A percentile compares a stretch with the other conserved stretches of the same genome.
phyloP scores from a whole-genome alignment of 129 eudicot genomes.

The Chrysanthemum makinoi region DNA sequence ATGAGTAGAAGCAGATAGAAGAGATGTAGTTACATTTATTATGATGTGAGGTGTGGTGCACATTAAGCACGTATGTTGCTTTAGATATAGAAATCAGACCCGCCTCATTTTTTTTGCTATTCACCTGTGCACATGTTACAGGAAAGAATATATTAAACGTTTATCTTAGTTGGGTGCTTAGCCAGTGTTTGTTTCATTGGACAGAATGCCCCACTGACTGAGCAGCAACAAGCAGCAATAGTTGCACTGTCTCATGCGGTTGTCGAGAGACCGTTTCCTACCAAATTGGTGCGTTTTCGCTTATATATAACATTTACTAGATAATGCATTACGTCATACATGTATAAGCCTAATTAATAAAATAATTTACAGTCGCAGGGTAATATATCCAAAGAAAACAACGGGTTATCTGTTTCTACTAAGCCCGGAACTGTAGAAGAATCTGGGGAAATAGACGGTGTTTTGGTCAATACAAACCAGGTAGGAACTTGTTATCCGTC shows the following conservation, averaged over 20 bases:
- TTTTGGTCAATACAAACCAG: constrained; percentile 90
- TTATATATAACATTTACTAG: constrained; percentile 1
- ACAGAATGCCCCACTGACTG: constrained; percentile 94
- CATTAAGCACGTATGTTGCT: background rate
- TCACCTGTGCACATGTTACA: constrained; percentile 2
- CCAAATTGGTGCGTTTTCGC: constrained; percentile 55
- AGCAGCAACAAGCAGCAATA: constrained; percentile 94
- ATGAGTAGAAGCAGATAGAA: constrained; percentile 5
- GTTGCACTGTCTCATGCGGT: constrained; percentile 87
- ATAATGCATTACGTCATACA: background rate
- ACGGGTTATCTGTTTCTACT: constrained; percentile 63
- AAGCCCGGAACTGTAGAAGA: constrained; percentile 60
- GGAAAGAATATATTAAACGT: background rate
- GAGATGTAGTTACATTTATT: constrained; percentile 4
- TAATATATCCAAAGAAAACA: constrained; percentile 39
- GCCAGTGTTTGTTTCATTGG: constrained; percentile 19
- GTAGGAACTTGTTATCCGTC: constrained; percentile 25
- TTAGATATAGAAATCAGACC: background rate
- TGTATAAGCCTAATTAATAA: background rate
- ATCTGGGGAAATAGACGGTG: constrained; percentile 62
- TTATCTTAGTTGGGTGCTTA: constrained; percentile 16
- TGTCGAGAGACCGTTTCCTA: constrained; percentile 88
- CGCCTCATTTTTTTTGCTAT: background rate
- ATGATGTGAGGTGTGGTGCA: background rate
- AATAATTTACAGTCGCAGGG: constrained; percentile 47